Percentiles rank a stretch among this genome's conserved stretches.
These are phyloP conservation scores for Corymbia citriodora DNA, from an alignment of 441 rosid species.

Conservation along the genomic window DNA sequence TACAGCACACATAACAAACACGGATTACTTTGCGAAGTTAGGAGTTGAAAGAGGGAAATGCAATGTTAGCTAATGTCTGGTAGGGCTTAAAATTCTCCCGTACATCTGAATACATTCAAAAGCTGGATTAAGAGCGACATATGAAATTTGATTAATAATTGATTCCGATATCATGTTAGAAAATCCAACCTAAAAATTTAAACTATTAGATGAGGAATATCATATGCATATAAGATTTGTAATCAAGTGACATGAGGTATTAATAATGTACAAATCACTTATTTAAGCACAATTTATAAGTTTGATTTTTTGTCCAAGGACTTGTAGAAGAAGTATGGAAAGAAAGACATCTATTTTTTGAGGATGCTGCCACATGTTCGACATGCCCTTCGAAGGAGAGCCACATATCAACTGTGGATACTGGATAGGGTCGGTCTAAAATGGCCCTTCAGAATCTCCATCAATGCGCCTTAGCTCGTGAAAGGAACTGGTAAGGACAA, in stretches of 20 bases:
- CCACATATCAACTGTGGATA: neutral
- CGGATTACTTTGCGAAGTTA: neutral
- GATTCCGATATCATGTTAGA: neutral
- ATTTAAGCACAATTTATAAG: neutral
- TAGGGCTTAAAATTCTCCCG: too few relatives aligned
- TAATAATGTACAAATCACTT: neutral
- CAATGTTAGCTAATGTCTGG: neutral
- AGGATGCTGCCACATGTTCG: neutral
- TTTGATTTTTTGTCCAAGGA: neutral
- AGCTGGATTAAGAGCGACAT: neutral
- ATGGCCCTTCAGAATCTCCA: neutral
- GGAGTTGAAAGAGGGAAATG: neutral
- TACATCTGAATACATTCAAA: accelerated
- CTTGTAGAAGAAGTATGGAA: neutral
- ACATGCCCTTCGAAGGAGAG: neutral
- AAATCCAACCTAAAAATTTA: too few relatives aligned
- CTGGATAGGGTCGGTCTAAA: neutral
- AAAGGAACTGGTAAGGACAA: neutral
- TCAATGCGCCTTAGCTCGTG: neutral
- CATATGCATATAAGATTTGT: neutral
- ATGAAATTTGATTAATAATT: neutral
- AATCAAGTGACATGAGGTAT: neutral
- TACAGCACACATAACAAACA: neutral
- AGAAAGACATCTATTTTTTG: neutral
- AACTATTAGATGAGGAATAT: too few relatives aligned